Evolutionary conservation across 1,284 basidiomycete genomes (phyloP), one percentile per base, ranked within the genome.

Genomic region (Papiliotrema laurentii): DNA sequence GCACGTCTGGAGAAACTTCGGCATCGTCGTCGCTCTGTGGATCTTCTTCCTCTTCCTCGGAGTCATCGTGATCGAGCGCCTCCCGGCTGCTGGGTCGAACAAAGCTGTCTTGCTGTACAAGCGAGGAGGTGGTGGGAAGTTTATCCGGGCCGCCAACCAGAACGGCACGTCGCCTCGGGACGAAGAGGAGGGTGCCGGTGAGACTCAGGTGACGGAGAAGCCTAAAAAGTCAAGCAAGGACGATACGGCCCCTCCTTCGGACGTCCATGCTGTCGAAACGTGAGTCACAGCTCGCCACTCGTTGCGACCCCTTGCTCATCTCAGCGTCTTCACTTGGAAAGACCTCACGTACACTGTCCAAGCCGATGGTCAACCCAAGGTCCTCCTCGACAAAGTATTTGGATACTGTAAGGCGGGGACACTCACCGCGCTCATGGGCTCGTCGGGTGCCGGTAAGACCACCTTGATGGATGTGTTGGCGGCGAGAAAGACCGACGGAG

Each of bases 381-480:
- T 69, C 31, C 60, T 80, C 9, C 73, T 80, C 40, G 67, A 78
- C 58, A 64, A 75, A 28, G 74, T 80, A 16, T 75, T 66, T 33
- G 79, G 79, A 0, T 79, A 74, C 59, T 75, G 77, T 63, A 75
- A 76, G 61, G 76, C 77, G 1, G 77, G 78, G 4, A 73, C 69
- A 1, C 66, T 79, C 33, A 77, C 76, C 2, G 77, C 77, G 0
- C 58, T 78, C 19, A 77, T 78, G 76, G 72, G 72, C 1, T 63
- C 71, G 0, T 72, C 69, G 1, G 75, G 64, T 38, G 71, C 73
- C 0, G 71, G 73, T 11, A 76, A 76, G 58, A 76, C 75, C 0
- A 72, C 72, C 6, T 61, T 77, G 11, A 67, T 77, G 56, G 74
- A 77, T 50, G 75, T 75, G 2, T 64, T 78, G n/a, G 75, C 77